Percentiles rank a stretch among this genome's conserved stretches.
These are phyloP conservation scores for Globisporangium irregulare DNA, from an alignment of 352 stramenopile species.

Conservation along the genomic window DNA sequence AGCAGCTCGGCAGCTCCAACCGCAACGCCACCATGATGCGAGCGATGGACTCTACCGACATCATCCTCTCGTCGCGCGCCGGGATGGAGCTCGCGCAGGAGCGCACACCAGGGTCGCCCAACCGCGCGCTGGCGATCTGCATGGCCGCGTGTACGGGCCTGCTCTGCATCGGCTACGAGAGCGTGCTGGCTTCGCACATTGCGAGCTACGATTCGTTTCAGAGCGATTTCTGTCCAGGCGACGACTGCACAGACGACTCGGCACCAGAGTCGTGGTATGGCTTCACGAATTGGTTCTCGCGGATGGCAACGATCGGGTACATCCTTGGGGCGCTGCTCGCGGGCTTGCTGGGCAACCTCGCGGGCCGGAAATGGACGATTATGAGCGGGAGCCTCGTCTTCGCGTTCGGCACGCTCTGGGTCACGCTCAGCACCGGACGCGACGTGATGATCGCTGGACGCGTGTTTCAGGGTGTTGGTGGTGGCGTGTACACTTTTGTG, in stretches of 20 bases:
- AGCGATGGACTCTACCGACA: slow-evolving; percentile 15
- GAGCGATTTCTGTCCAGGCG: slow-evolving; percentile 1
- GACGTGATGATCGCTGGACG: slow-evolving; percentile 1
- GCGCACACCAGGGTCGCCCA: slow-evolving; percentile 6
- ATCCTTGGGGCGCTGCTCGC: slow-evolving; percentile 1
- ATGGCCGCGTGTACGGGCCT: slow-evolving; percentile 1
- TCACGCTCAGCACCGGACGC: not conserved
- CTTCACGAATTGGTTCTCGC: slow-evolving; percentile 6
- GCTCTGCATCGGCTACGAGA: slow-evolving; percentile 9
- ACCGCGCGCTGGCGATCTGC: slow-evolving; percentile 6
- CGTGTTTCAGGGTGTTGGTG: slow-evolving; percentile 10
- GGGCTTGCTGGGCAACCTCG: slow-evolving; percentile 8
- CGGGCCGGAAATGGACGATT: slow-evolving; percentile 11
- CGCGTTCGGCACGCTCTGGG: slow-evolving; percentile 10
- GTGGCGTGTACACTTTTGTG: slow-evolving; percentile 13
- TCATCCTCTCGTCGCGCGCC: slow-evolving; percentile 12
- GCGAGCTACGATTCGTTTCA: not conserved
- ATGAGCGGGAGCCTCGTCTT: slow-evolving; percentile 6
- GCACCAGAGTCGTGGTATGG: not conserved
- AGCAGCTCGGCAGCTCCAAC: not conserved
- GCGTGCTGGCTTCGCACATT: not conserved
- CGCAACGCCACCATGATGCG: slow-evolving; percentile 4
- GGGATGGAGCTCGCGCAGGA: not conserved
- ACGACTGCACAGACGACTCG: not conserved
- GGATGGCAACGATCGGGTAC: slow-evolving; percentile 8